Evolutionary conservation across 2,329 filamentous ascomycete genomes (phyloP).

Genomic region (Coniella vitis): DNA sequence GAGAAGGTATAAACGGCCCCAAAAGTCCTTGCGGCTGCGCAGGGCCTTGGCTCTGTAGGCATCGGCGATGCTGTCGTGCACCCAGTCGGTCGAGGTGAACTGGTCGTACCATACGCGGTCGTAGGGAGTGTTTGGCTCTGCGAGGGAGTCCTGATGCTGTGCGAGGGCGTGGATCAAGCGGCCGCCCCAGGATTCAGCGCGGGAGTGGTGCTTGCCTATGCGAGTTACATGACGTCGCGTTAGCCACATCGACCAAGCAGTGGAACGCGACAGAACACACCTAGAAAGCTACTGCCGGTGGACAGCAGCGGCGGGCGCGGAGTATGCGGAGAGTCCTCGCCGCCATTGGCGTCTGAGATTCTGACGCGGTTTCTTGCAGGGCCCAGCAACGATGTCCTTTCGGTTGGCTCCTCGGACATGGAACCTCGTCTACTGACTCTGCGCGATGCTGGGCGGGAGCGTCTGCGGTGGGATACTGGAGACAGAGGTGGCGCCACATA

Average conservation of each 20-base stretch:
- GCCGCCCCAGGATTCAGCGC: conserved; percentile 51
- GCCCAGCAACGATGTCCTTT: conserved; percentile 12
- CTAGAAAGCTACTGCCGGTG: conserved; percentile 11
- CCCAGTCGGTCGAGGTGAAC: conserved; percentile 96
- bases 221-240: conserved; percentile 18
- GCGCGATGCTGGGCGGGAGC: conserved; percentile 14
- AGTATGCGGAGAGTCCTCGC: conserved; percentile 1
- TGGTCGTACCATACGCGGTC: conserved; percentile 98
- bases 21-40: conserved; percentile 73
- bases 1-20: conserved; percentile 67
- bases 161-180: conserved; percentile 57
- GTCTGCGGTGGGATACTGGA: conserved; percentile 12
- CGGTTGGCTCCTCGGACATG: conserved; percentile 13
- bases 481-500: conserved; percentile 7
- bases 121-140: conserved; percentile 65
- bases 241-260: not conserved
- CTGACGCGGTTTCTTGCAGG: conserved; percentile 9
- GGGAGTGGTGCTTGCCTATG: conserved; percentile 44
- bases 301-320: conserved; percentile 4
- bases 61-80: conserved; percentile 94
- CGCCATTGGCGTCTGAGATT: conserved; percentile 8
- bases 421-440: conserved; percentile 12
- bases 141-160: conserved; percentile 50
- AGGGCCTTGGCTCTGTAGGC: conserved; percentile 82
- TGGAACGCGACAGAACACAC: conserved; percentile 15